Percentiles rank a stretch among this genome's conserved stretches.
These are phyloP conservation scores for Saccharomycopsis schoenii DNA, from an alignment of 805 yeast genomes.

Conservation along the genomic window DNA sequence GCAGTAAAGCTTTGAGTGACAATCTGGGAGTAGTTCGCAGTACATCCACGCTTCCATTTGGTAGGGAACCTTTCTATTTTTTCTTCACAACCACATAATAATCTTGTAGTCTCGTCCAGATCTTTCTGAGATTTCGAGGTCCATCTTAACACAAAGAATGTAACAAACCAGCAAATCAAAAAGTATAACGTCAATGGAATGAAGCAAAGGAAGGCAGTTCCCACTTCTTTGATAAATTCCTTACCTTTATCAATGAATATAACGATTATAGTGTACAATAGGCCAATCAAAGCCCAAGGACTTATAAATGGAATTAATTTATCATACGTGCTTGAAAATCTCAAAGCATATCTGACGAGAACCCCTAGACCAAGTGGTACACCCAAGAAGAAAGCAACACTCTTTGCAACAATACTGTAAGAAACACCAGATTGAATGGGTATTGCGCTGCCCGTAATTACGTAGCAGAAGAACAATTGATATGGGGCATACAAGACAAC, in stretches of 20 bases:
- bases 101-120: slow-evolving; percentile 17
- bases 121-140: slow-evolving; percentile 14
- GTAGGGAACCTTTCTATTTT: slow-evolving; percentile 13
- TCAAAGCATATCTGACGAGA: slow-evolving; percentile 31
- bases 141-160: slow-evolving; percentile 30
- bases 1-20: slow-evolving; percentile 48
- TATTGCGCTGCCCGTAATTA: slow-evolving; percentile 25
- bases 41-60: slow-evolving; percentile 26
- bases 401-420: slow-evolving; percentile 35
- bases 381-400: slow-evolving; percentile 45
- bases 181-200: slow-evolving; percentile 42
- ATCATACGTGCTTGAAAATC: slow-evolving; percentile 24
- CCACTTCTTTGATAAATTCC: slow-evolving; percentile 37
- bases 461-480: slow-evolving; percentile 37
- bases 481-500: slow-evolving; percentile 44
- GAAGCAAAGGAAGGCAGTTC: slow-evolving; percentile 39
- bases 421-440: slow-evolving; percentile 13
- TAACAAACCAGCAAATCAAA: slow-evolving; percentile 36
- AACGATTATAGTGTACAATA: slow-evolving; percentile 41
- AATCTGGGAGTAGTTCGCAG: slow-evolving; percentile 32
- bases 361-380: slow-evolving; percentile 41
- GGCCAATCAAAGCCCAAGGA: slow-evolving; percentile 43
- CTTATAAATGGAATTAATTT: slow-evolving; percentile 32
- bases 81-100: slow-evolving; percentile 34
- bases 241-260: slow-evolving; percentile 43